Evolutionary conservation across 176 grass and related monocot species (phyloP).

Genomic region (Musa beccarii): DNA sequence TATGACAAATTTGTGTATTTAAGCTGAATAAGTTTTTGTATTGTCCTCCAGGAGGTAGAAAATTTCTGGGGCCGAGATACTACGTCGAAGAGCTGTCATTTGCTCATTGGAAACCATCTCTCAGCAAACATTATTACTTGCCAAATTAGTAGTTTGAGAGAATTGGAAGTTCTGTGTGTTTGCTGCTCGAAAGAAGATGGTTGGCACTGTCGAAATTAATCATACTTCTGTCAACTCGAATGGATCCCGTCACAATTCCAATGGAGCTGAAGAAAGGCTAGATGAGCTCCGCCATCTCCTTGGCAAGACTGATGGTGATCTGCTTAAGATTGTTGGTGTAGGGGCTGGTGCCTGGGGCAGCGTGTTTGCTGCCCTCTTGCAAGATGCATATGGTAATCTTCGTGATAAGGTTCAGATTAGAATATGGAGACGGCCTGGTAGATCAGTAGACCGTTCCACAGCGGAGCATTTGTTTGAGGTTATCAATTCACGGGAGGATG

Average conservation of each 20-base stretch:
- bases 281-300: constrained; percentile 71
- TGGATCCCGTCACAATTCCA: constrained; percentile 35
- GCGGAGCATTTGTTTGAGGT: constrained; percentile 89
- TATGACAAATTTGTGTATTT: too few relatives aligned
- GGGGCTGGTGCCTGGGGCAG: constrained; percentile 95
- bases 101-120: background rate
- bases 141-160: background rate
- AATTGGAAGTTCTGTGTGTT: background rate
- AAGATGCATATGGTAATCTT: constrained; percentile 78
- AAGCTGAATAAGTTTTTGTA: background rate
- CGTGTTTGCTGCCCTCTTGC: constrained; percentile 81
- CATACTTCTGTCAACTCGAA: constrained; percentile 31
- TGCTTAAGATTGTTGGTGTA: constrained; percentile 94
- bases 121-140: background rate
- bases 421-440: constrained; percentile 69
- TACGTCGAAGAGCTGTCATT: background rate
- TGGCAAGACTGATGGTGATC: constrained; percentile 69
- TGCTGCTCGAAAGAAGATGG: constrained; percentile 38
- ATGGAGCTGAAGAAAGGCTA: constrained; percentile 57
- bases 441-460: constrained; percentile 51
- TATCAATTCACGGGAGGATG: constrained; percentile 93
- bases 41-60: background rate
- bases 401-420: constrained; percentile 93
- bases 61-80: background rate
- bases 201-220: constrained; percentile 38